Percentiles rank a stretch among this genome's conserved stretches.
phyloP scores from a whole-genome alignment of 148 eudicot genomes.

The Chenopodium album region DNA sequence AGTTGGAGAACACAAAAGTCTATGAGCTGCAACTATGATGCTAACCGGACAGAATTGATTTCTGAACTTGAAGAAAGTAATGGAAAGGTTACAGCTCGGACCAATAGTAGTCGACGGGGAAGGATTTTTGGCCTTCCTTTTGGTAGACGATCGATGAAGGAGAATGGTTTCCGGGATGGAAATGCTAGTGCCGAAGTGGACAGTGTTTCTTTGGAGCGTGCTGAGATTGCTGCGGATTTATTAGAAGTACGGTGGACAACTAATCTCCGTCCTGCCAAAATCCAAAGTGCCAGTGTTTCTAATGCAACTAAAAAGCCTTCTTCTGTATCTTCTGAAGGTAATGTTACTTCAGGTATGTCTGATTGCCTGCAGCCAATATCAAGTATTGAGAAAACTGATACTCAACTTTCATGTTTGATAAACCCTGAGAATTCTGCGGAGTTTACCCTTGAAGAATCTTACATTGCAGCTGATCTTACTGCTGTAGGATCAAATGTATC shows the following conservation, averaged over 20 bases:
- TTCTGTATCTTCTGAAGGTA: slow-evolving; percentile 17
- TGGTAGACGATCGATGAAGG: slow-evolving; percentile 55
- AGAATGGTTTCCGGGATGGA: slow-evolving; percentile 29
- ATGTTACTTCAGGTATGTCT: slow-evolving; percentile 5
- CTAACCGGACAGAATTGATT: slow-evolving; percentile 29
- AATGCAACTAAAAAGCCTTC: slow-evolving; percentile 1
- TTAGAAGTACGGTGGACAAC: slow-evolving; percentile 93
- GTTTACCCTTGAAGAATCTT: slow-evolving; percentile 30
- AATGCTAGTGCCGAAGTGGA: slow-evolving; percentile 34
- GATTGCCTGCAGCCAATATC: slow-evolving; percentile 21
- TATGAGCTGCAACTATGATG: slow-evolving; percentile 54
- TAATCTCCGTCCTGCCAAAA: slow-evolving; percentile 46
- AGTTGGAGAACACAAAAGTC: slow-evolving; percentile 45
- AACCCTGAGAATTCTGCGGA: slow-evolving; percentile 25
- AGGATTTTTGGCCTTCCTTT: slow-evolving; percentile 65
- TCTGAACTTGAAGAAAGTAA: slow-evolving; percentile 42
- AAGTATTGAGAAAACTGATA: slow-evolving; percentile 27
- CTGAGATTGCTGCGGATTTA: slow-evolving; percentile 94
- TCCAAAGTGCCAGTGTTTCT: slow-evolving; percentile 10
- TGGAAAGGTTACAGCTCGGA: slow-evolving; percentile 33
- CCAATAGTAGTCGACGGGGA: slow-evolving; percentile 43
- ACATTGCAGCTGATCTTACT: slow-evolving; percentile 27
- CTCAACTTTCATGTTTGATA: slow-evolving; percentile 31
- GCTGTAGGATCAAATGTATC: slow-evolving; percentile 19
- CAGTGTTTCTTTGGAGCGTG: slow-evolving; percentile 58